A percentile compares a stretch with the other conserved stretches of the same genome.
Conservation (phyloP, 148 eudicot species). For the Amaranthus hypochondriacus region DNA sequence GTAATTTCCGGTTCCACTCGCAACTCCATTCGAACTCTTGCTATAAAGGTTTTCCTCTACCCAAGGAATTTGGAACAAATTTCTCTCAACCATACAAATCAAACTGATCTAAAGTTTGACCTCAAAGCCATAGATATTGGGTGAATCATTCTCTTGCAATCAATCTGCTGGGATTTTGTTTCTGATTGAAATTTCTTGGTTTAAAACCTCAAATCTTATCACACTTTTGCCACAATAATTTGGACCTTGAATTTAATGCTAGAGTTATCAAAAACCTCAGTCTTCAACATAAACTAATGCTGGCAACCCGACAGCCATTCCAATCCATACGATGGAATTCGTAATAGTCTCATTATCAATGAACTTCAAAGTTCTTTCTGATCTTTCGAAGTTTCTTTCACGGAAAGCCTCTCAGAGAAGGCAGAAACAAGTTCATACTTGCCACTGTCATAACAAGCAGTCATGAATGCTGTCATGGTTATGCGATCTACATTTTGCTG, state of each 20-base stretch:
- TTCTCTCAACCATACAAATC: no score
- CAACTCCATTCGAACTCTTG: no score
- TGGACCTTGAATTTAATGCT: not conserved
- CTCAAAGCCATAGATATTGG: not conserved
- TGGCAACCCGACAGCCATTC: not conserved
- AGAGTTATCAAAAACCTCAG: not conserved
- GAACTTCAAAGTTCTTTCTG: not conserved
- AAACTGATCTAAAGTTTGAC: no score
- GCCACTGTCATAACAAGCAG: constrained; percentile 66
- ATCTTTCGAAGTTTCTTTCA: constrained; percentile 6
- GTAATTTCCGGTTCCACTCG: no score
- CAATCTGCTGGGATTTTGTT: not conserved
- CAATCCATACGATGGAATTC: not conserved
- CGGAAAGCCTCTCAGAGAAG: constrained; percentile 36
- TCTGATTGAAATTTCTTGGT: not conserved
- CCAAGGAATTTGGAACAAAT: no score
- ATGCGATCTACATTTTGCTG: constrained; percentile 53
- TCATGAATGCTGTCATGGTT: constrained; percentile 68
- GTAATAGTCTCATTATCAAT: not conserved
- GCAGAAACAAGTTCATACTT: constrained; percentile 68
- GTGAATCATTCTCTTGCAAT: not conserved
- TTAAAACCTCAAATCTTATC: not conserved
- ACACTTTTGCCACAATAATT: not conserved
- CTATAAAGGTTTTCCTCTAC: no score
- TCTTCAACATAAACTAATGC: not conserved